phyloP scores from a whole-genome alignment of 805 yeast species.

The Ogataea pini region DNA sequence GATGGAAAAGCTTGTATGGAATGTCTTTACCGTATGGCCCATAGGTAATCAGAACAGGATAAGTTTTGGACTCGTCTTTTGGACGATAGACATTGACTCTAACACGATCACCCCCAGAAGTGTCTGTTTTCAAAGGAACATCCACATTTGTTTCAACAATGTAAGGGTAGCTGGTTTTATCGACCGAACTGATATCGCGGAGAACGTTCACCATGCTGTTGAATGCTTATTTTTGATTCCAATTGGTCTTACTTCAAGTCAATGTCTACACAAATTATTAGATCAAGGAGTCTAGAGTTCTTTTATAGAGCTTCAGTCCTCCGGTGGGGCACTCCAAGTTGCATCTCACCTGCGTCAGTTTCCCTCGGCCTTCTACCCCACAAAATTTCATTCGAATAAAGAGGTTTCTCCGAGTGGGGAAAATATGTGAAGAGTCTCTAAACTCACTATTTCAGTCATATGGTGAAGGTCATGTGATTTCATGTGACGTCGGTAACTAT shows the following conservation, averaged over 20 bases:
- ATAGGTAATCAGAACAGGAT: conserved; percentile 11
- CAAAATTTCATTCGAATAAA: neutral
- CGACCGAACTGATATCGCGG: conserved; percentile 11
- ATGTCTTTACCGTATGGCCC: conserved; percentile 15
- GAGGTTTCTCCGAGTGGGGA: neutral
- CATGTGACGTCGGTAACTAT: too few relatives aligned
- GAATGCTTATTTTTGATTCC: neutral
- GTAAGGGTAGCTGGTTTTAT: conserved; percentile 7
- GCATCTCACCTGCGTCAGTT: neutral
- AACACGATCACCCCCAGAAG: conserved; percentile 12
- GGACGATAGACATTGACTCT: conserved; percentile 15
- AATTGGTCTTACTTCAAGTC: neutral
- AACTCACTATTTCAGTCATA: neutral
- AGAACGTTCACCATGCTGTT: conserved; percentile 10
- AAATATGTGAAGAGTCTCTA: too few relatives aligned
- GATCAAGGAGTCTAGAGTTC: neutral
- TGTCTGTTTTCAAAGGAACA: conserved; percentile 8
- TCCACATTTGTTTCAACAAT: conserved; percentile 12
- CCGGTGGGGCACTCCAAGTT: conserved; percentile 6
- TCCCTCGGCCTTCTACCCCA: conserved; percentile 1
- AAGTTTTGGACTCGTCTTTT: conserved; percentile 7
- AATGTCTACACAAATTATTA: too few relatives aligned
- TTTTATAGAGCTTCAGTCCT: neutral
- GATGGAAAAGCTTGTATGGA: conserved; percentile 9
- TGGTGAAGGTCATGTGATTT: neutral